A percentile compares a stretch with the other conserved stretches of the same genome.
phyloP scores from a whole-genome alignment of 1,284 basidiomycete species.

The Cryptococcus neoformans region DNA sequence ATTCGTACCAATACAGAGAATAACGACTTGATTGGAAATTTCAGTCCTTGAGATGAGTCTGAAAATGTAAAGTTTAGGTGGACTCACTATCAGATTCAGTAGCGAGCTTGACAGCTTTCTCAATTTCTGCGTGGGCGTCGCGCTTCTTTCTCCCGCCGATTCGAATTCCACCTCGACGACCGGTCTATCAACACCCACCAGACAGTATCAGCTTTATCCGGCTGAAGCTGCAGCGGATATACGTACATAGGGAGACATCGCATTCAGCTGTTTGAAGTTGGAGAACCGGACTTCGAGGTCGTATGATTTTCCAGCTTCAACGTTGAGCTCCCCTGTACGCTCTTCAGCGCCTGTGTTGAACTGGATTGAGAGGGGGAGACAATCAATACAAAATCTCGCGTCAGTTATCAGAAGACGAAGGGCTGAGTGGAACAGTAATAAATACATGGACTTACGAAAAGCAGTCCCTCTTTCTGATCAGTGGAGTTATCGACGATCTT shows the following conservation, averaged over 20 bases:
- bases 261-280: too few species aligned
- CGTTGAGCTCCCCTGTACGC: conserved; percentile 6
- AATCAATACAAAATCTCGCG: too few species aligned
- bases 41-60: neutral
- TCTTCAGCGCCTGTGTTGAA: conserved; percentile 8
- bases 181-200: neutral
- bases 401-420: too few species aligned
- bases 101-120: conserved; percentile 29
- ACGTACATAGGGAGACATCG: conserved; percentile 5
- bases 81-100: conserved; percentile 19
- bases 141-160: conserved; percentile 9
- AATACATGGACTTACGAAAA: conserved; percentile 14
- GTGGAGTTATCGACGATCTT: conserved; percentile 54
- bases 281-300: neutral
- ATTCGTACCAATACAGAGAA: conserved; percentile 3
- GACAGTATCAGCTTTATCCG: neutral
- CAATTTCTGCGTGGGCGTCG: conserved; percentile 11
- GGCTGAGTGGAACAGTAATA: too few species aligned
- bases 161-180: conserved; percentile 12
- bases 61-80: too few species aligned
- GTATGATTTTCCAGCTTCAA: conserved; percentile 10
- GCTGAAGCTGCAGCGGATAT: conserved; percentile 1
- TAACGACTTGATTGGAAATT: neutral
- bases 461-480: conserved; percentile 20
- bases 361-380: too few species aligned